A percentile compares a stretch with the other conserved stretches of the same genome.
Conservation (phyloP, 192 early-diverging fungal genomes). For the Gryganskiella cystojenkinii region DNA sequence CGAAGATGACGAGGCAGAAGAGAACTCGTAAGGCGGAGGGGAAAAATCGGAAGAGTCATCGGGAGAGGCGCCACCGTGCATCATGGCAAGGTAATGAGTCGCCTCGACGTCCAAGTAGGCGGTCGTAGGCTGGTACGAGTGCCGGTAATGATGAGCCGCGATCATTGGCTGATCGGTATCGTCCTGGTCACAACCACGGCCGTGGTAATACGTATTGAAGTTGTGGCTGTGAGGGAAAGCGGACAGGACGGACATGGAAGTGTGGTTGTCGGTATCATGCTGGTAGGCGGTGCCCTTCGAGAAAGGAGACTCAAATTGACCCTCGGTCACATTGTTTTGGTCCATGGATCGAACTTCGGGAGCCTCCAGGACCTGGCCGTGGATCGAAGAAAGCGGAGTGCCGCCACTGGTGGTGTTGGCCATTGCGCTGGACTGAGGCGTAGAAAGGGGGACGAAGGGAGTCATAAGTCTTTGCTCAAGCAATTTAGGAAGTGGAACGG, state of each 20-base stretch:
- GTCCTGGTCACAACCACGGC: not conserved
- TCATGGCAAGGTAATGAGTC: slow-evolving; percentile 1
- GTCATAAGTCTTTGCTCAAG: no score
- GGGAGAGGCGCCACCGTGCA: not conserved
- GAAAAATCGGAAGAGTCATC: not conserved
- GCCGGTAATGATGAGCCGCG: slow-evolving; percentile 15
- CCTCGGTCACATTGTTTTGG: not conserved
- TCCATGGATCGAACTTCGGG: slow-evolving; percentile 33
- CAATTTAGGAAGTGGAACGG: no score
- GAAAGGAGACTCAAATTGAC: not conserved
- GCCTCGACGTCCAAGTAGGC: not conserved
- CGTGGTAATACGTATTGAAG: not conserved
- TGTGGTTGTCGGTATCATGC: not conserved
- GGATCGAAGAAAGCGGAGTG: not conserved
- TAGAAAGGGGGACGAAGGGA: no score
- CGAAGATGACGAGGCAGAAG: not conserved
- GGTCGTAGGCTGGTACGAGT: slow-evolving; percentile 14
- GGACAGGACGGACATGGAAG: not conserved
- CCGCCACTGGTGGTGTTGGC: not conserved
- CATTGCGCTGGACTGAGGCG: no score
- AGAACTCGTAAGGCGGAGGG: not conserved
- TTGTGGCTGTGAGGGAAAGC: not conserved
- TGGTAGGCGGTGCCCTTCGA: slow-evolving; percentile 1
- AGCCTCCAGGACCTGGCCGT: slow-evolving; percentile 22
- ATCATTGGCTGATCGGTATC: not conserved